Conservation (phyloP, 2,329 filamentous ascomycete species). For the Fusarium torulosum region DNA sequence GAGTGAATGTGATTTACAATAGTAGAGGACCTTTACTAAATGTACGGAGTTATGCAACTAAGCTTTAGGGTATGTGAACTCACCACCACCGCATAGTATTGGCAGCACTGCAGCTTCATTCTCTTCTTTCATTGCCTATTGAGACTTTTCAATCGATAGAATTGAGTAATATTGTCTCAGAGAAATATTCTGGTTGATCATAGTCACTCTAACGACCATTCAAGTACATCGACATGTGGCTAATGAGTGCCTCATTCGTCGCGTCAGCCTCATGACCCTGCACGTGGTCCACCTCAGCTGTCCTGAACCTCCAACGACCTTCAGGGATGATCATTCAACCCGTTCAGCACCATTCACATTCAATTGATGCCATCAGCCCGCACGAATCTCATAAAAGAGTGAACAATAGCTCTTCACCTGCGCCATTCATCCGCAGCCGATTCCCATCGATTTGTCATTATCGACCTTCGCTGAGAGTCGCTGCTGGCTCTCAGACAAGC, state of each 20-base stretch:
- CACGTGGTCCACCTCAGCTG: conserved; percentile 36
- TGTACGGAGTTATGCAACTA: background rate
- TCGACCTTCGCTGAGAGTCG: background rate
- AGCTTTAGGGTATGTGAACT: too few relatives aligned
- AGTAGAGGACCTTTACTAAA: background rate
- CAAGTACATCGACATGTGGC: conserved; percentile 10
- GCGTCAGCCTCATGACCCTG: conserved; percentile 25
- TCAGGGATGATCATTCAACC: conserved; percentile 28
- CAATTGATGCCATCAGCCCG: conserved; percentile 2
- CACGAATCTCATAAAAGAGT: conserved; percentile 5
- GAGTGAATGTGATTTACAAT: background rate
- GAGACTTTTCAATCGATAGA: background rate
- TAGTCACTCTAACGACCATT: background rate
- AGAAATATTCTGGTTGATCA: background rate
- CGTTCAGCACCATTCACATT: background rate
- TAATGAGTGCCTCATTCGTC: conserved; percentile 22
- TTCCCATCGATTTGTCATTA: conserved; percentile 1
- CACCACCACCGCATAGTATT: background rate
- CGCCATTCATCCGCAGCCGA: background rate
- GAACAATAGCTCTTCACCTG: background rate
- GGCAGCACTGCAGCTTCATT: background rate
- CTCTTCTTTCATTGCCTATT: background rate
- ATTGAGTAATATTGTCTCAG: background rate
- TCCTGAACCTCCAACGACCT: conserved; percentile 27
- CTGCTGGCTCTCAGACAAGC: conserved; percentile 16